A percentile compares a stretch with the other conserved stretches of the same genome.
Conservation (phyloP, 2,329 filamentous ascomycete genomes). For the Trichoderma afroharzianum region DNA sequence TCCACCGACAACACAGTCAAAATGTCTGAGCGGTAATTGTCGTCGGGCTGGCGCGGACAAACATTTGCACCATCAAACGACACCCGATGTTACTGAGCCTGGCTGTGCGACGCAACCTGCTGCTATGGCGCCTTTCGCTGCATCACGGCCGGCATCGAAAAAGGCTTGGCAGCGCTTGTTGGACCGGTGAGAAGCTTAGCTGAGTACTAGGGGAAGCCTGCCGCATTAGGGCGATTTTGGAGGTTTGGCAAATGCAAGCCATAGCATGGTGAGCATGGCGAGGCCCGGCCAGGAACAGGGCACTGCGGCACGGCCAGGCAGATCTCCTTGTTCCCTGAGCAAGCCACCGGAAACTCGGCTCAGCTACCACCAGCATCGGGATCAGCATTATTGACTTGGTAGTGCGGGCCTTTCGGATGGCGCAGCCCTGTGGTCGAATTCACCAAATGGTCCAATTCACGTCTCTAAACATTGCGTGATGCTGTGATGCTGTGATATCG, state of each 20-base stretch:
- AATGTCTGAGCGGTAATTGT: slow-evolving; percentile 1
- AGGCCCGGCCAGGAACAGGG: neutral
- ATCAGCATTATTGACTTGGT: neutral
- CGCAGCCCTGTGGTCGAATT: neutral
- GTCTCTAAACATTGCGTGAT: neutral
- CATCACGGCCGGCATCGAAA: neutral
- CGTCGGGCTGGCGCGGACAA: neutral
- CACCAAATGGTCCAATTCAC: neutral
- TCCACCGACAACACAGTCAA: neutral
- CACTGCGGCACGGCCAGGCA: neutral
- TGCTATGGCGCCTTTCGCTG: neutral
- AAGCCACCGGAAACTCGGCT: neutral
- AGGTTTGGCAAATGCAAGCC: neutral
- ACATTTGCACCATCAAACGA: neutral
- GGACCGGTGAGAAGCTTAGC: neutral
- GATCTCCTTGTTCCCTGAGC: neutral
- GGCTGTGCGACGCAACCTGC: neutral
- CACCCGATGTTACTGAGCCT: neutral
- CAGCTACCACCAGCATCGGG: neutral
- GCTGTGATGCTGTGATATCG: neutral
- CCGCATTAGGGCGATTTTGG: neutral
- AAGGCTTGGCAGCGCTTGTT: neutral
- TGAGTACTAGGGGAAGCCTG: neutral
- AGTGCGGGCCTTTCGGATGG: neutral
- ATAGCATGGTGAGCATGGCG: neutral